A percentile compares a stretch with the other conserved stretches of the same genome.
Evolutionary conservation across 2,329 filamentous ascomycete species (phyloP).

Genomic region (Grosmannia huntii): DNA sequence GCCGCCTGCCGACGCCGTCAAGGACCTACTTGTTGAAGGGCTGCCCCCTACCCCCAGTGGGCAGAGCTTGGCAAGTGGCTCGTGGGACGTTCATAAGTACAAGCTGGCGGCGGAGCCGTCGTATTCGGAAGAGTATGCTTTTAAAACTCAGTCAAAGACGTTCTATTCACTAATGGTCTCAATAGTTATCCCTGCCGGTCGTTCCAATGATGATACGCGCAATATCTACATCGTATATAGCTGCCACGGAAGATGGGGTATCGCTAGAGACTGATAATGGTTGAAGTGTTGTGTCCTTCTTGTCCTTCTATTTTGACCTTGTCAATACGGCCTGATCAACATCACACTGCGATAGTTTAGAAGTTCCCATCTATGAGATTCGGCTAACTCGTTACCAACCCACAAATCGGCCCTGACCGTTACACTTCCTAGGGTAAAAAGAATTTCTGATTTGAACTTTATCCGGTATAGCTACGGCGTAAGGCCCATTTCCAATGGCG

Average conservation of each 20-base stretch:
- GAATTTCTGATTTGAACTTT: no score
- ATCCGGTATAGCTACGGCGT: not conserved
- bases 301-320: not conserved
- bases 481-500: not conserved
- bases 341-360: not conserved
- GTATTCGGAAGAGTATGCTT: slow-evolving; percentile 56
- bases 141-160: not conserved
- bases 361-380: no score
- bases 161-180: slow-evolving; percentile 5
- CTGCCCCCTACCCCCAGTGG: slow-evolving; percentile 78
- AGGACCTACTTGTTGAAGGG: slow-evolving; percentile 59
- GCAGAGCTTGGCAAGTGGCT: slow-evolving; percentile 37
- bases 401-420: no score
- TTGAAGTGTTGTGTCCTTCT: not conserved
- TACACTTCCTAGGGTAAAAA: no score
- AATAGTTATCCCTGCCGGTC: slow-evolving; percentile 50
- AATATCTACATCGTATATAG: slow-evolving; percentile 17
- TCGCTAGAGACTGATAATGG: not conserved
- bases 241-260: not conserved
- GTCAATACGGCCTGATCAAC: not conserved
- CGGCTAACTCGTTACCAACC: no score
- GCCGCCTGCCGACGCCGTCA: slow-evolving; percentile 24
- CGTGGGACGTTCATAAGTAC: slow-evolving; percentile 59
- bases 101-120: slow-evolving; percentile 50
- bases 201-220: slow-evolving; percentile 32